Percentiles rank a stretch among this genome's conserved stretches.
Conservation (phyloP, 768 basidiomycete species). For the Boletus reticuloceps region DNA sequence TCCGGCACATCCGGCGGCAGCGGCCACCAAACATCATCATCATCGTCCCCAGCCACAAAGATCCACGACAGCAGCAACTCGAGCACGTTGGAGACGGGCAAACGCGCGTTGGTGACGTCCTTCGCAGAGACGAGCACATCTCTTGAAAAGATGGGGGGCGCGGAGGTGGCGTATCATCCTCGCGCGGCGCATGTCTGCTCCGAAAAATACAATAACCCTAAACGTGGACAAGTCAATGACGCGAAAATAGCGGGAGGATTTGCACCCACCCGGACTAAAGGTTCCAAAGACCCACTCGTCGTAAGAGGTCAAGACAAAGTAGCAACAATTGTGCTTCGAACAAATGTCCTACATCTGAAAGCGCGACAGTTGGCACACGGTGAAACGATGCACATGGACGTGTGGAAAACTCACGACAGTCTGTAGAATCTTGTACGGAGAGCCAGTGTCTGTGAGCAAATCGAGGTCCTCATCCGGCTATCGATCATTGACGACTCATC, state of each 20-base stretch:
- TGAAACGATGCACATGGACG: background rate
- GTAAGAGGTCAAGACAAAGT: constrained; percentile 17
- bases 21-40: no score
- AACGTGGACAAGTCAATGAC: no score
- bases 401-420: constrained; percentile 7
- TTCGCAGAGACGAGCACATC: background rate
- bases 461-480: constrained; percentile 1
- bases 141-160: background rate
- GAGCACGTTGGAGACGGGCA: no score
- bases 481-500: background rate
- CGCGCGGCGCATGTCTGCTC: constrained; percentile 8
- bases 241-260: background rate
- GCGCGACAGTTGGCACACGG: background rate
- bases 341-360: constrained; percentile 19
- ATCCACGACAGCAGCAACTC: no score
- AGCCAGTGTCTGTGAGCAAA: background rate
- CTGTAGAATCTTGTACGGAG: constrained; percentile 7
- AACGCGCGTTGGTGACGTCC: no score
- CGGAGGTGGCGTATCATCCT: constrained; percentile 4
- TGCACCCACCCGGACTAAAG: background rate
- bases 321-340: constrained; percentile 3
- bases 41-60: background rate
- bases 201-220: no score
- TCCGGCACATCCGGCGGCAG: background rate
- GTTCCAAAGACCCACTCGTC: constrained; percentile 18